Conservation (phyloP, 2,329 filamentous ascomycete genomes). For the Penicillium glabrum region DNA sequence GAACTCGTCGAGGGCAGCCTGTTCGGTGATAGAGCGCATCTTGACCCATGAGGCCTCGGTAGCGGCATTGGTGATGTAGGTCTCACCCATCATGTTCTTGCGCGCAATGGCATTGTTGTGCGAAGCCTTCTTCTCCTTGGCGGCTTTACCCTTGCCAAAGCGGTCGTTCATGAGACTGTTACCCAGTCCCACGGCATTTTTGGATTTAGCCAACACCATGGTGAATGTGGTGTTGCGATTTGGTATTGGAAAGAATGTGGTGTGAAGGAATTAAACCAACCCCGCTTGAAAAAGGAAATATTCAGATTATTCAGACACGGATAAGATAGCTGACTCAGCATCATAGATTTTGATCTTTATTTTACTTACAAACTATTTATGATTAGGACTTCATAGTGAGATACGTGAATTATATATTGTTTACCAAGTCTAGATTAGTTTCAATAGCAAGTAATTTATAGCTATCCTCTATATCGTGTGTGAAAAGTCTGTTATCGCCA, state of each 20-base stretch:
- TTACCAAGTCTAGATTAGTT: background rate
- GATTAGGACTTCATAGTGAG: background rate
- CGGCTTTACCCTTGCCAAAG: conserved; percentile 88
- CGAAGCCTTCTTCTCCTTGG: conserved; percentile 73
- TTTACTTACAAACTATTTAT: background rate
- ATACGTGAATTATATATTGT: no score
- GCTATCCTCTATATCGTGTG: background rate
- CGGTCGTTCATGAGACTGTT: conserved; percentile 99
- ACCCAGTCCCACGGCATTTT: conserved; percentile 90
- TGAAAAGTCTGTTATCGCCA: background rate
- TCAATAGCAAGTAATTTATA: background rate
- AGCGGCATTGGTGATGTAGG: conserved; percentile 86
- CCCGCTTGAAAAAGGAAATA: conserved; percentile 28
- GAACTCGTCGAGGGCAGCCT: conserved; percentile 95
- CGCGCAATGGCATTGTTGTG: conserved; percentile 66
- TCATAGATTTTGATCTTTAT: background rate
- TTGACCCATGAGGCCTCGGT: conserved; percentile 97
- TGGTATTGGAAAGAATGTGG: conserved; percentile 12
- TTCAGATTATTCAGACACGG: conserved; percentile 28
- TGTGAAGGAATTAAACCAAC: conserved; percentile 15
- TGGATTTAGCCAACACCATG: conserved; percentile 86
- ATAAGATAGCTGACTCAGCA: conserved; percentile 33
- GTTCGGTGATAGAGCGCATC: conserved; percentile 98
- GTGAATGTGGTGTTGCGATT: conserved; percentile 26
- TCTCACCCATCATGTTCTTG: conserved; percentile 73